Base-by-base conservation (phyloP, 1,284 basidiomycete genomes). In the Hemileia vastatrix region DNA sequence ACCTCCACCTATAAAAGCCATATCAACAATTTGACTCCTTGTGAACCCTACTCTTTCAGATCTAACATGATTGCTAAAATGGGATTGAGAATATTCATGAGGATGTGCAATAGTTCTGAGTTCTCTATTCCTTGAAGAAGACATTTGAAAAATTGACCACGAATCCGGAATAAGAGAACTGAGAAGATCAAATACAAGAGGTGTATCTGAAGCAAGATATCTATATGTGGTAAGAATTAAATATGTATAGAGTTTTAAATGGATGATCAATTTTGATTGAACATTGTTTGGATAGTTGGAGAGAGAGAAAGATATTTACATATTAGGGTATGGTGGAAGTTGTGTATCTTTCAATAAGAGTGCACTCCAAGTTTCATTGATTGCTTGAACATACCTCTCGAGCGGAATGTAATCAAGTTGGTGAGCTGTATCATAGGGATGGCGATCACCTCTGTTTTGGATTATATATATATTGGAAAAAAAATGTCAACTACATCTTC, bases 121-220 rank as follows among this genome's bases (percentile, higher is more conserved):
- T 15, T 51, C 31, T 19, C 44, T 24, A 6, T 53, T 31, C 5
- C 4, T 15, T 2, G 60, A 44, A 23, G 50, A 45, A 8, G 60
- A 63, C 23, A 63, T 19, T 23, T 63, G 60, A 27, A 63, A 63
- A 47, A 56, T 21, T 19, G 44, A 49, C 60, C 60, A 63, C 27
- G 15, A 19, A 13, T 18, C 9, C 5, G 60, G 60, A 1, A 53
- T 54, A 18, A 63, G 11, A 24, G 43, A 53, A 6, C 31, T 32
- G 6, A 63, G 31, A 32, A 40, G 43, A 6, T 63, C 54, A 11
- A 63, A 18, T 1, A 47, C 33, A 9, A 56, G 47, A 19, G 60
- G 60, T 21, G 60, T 63, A 49, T 63, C 60, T 1, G 60, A 63
- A 4, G 60, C 60, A 19, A 63, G 52, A 33, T 51, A 63, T 11